These are phyloP conservation scores for Adenanthera pavonina DNA, from an alignment of 306 rosid species.

Conservation along the genomic window DNA sequence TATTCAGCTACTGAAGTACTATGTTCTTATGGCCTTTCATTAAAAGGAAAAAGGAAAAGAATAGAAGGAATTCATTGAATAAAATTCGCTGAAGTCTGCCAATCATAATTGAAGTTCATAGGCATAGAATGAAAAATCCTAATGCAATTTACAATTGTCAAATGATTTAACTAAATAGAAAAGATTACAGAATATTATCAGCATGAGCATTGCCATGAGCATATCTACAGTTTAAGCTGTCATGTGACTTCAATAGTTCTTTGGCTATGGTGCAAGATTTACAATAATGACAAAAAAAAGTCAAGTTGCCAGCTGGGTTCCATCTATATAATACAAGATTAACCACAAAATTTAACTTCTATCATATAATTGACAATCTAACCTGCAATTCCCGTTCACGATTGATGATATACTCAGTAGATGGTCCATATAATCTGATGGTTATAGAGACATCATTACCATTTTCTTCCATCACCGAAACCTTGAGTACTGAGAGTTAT, in stretches of 20 bases:
- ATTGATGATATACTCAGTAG: slow-evolving; percentile 84
- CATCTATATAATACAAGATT: neutral
- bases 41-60: neutral
- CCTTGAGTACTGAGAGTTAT: slow-evolving; percentile 73
- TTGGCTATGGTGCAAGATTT: slow-evolving; percentile 21
- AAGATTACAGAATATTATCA: neutral
- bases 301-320: neutral
- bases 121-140: neutral
- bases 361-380: slow-evolving; percentile 27
- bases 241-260: slow-evolving; percentile 13
- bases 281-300: neutral
- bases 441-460: slow-evolving; percentile 55
- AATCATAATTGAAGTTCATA: neutral
- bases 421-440: slow-evolving; percentile 84
- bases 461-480: slow-evolving; percentile 61
- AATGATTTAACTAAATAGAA: neutral
- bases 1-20: neutral
- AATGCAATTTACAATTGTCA: neutral
- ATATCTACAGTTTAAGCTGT: slow-evolving; percentile 2
- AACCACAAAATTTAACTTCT: slow-evolving; percentile 8
- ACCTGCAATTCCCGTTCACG: slow-evolving; percentile 94
- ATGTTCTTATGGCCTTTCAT: neutral
- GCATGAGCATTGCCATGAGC: slow-evolving; percentile 21
- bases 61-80: neutral
- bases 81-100: neutral